A percentile compares a stretch with the other conserved stretches of the same genome.
These are phyloP conservation scores for Lotmaria passim DNA, from an alignment of 208 protist species.

Conservation along the genomic window DNA sequence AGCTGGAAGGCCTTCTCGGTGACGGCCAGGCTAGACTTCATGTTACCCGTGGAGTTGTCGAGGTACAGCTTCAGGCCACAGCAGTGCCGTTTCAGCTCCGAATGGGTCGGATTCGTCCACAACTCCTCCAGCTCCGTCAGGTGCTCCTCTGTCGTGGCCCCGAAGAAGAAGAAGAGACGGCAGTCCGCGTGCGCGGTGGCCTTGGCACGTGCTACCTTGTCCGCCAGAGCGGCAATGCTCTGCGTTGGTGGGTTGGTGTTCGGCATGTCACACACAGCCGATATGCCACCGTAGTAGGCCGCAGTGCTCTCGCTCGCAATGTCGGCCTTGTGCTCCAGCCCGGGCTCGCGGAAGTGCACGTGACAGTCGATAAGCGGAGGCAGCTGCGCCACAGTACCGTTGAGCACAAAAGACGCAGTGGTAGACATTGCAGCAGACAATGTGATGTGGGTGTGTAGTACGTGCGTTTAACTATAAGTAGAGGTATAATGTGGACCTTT, in stretches of 20 bases:
- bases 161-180: constrained; percentile 85
- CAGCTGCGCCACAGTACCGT: constrained; percentile 43
- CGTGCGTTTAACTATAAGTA: too few relatives aligned
- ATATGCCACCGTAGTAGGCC: constrained; percentile 92
- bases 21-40: constrained; percentile 69
- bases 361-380: constrained; percentile 93
- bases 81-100: constrained; percentile 59
- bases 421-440: constrained; percentile 1
- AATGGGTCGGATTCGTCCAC: constrained; percentile 64
- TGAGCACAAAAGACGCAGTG: constrained; percentile 3
- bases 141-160: constrained; percentile 70
- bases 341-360: constrained; percentile 94
- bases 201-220: constrained; percentile 69
- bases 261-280: constrained; percentile 85
- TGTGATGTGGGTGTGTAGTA: too few relatives aligned
- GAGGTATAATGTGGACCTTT: too few relatives aligned
- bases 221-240: constrained; percentile 61
- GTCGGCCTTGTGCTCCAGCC: constrained; percentile 93
- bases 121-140: constrained; percentile 71
- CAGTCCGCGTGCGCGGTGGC: constrained; percentile 27
- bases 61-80: constrained; percentile 89
- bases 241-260: constrained; percentile 88
- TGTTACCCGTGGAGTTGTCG: constrained; percentile 87
- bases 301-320: constrained; percentile 88
- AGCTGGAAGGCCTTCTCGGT: constrained; percentile 72